Evolutionary conservation across 805 yeast genomes (phyloP), one percentile per base, ranked within the genome.

Genomic region (Barnettozyma vustinii): DNA sequence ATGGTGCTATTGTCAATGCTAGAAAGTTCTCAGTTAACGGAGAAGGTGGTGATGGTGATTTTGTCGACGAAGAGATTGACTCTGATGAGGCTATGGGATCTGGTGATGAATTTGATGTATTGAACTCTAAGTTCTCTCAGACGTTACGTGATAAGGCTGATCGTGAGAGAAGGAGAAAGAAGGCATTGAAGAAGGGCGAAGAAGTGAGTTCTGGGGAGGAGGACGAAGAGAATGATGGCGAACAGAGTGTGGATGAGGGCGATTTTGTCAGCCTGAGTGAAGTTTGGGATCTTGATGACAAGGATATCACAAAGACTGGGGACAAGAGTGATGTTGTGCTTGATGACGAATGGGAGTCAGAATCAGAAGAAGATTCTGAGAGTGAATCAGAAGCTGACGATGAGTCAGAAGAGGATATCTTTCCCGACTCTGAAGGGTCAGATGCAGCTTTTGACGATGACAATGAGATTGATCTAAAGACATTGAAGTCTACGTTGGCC

Each of bases 41-140:
- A 13, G 63, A 53, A 16, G 62, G 55, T 12, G 67, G 56, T 6
- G 67, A 61, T 2, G 64, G 64, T 4, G 69, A 65, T 21, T 70
- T 79, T 53, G 79, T 72, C 43, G 86, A 81, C 58, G 87, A 81
- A 59, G 87, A 86, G 52, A 70, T 86, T 42, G 88, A 84, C 57
- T 87, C 96, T 1, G 97, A 90, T 64, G 96, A 86, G 57, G 96
- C 96, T 0, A 67, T 87, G 51, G 96, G 94, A 0, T 83, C 94
- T 0, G 95, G 78, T 50, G 91, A 85, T 56, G 88, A 81, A 46
- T 79, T 75, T 50, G 87, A 81, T 48, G 76, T 73, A 8, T 65
- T 83, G 56, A 76, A 79, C 63, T 79, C 87, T 27, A 84, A 79
- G 60, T 79, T 83, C 54, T 81, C 89, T 6, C 87, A 84, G 59